A percentile compares a stretch with the other conserved stretches of the same genome.
These are phyloP conservation scores for Haplosporangium sp. DNA, from an alignment of 371 early-diverging fungal species.

Conservation along the genomic window DNA sequence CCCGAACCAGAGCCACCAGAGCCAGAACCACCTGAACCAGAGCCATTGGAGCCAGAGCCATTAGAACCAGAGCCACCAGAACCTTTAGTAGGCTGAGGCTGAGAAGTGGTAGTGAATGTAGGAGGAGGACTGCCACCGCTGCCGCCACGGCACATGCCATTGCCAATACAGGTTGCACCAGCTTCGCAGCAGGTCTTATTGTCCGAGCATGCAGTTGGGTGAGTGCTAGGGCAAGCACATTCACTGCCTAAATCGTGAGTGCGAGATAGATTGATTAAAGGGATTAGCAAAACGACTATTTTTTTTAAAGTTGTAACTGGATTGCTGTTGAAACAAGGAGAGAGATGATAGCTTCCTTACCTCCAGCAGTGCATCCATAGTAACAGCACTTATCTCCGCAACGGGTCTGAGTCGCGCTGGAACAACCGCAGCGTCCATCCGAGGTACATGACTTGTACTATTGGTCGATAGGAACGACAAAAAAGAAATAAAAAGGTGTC, in stretches of 20 bases:
- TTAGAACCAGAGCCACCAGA: neutral
- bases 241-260: neutral
- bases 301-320: neutral
- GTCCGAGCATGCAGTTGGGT: slow-evolving; percentile 1
- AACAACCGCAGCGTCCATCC: slow-evolving; percentile 19
- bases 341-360: slow-evolving; percentile 4
- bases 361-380: slow-evolving; percentile 12
- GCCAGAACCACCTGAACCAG: neutral
- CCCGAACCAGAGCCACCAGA: neutral
- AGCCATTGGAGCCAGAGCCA: neutral
- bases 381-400: slow-evolving; percentile 23
- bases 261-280: neutral
- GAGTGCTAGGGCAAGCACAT: slow-evolving; percentile 9
- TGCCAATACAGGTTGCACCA: neutral
- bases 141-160: slow-evolving; percentile 8
- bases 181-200: slow-evolving; percentile 8
- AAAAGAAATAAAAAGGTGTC: slow-evolving; percentile 1
- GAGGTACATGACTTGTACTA: slow-evolving; percentile 13
- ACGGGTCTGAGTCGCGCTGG: slow-evolving; percentile 3
- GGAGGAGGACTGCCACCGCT: neutral
- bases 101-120: neutral
- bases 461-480: neutral
- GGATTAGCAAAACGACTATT: neutral
- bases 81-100: slow-evolving; percentile 1
- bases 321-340: neutral